phyloP scores from a whole-genome alignment of 1,284 basidiomycete species.

The Singerocomus inundabilis region DNA sequence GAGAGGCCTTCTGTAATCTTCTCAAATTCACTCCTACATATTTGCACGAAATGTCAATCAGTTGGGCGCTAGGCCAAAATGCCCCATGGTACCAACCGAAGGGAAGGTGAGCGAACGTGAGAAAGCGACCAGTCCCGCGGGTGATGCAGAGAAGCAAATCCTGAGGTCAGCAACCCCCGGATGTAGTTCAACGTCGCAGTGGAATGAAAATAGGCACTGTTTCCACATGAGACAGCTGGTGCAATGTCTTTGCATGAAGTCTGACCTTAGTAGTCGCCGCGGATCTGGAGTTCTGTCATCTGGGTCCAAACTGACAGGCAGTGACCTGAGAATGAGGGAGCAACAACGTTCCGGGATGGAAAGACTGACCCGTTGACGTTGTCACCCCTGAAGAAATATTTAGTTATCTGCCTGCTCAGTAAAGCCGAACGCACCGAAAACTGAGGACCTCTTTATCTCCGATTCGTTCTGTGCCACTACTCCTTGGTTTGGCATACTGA shows the following conservation, averaged over 20 bases:
- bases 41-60: conserved; percentile 12
- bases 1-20: conserved; percentile 81
- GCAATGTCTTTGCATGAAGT: background rate
- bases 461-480: conserved; percentile 81
- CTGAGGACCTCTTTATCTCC: conserved; percentile 69
- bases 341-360: conserved; percentile 25
- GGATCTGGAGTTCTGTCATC: conserved; percentile 87
- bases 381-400: conserved; percentile 68
- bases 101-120: conserved; percentile 82
- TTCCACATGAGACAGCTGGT: conserved; percentile 5
- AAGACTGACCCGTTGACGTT: conserved; percentile 83
- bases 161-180: conserved; percentile 83
- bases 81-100: conserved; percentile 48
- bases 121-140: conserved; percentile 91
- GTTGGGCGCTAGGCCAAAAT: background rate
- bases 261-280: conserved; percentile 74
- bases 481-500: conserved; percentile 96
- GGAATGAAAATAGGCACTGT: conserved; percentile 94
- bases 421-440: conserved; percentile 59
- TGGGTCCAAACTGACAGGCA: conserved; percentile 49
- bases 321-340: background rate
- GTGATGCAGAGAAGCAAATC: conserved; percentile 89
- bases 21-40: conserved; percentile 74
- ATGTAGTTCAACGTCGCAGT: conserved; percentile 93
- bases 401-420: background rate